Conservation (phyloP, 345 rosid species). For the Gossypioides kirkii region DNA sequence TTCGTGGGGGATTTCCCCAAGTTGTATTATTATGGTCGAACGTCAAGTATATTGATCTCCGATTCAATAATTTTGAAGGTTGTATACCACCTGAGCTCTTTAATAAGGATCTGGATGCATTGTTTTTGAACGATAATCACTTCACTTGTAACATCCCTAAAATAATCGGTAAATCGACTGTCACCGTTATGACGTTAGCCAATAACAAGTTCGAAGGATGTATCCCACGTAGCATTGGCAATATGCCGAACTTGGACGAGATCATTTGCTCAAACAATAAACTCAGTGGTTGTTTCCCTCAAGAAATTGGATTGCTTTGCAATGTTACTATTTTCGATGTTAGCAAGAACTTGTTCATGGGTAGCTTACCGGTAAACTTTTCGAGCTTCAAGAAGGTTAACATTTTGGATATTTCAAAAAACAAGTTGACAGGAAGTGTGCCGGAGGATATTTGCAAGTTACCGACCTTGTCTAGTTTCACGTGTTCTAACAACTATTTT, state of each 20-base stretch:
- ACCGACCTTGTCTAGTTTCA: constrained; percentile 48
- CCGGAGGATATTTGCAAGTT: constrained; percentile 51
- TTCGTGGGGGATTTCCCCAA: constrained; percentile 70
- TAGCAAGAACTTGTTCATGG: constrained; percentile 46
- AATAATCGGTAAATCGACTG: constrained; percentile 53
- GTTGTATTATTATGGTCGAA: constrained; percentile 49
- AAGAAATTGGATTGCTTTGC: constrained; percentile 50
- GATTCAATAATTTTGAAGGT: constrained; percentile 81
- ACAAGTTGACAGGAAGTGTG: constrained; percentile 57
- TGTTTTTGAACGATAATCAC: constrained; percentile 74
- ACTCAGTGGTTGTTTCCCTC: constrained; percentile 69
- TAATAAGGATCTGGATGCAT: constrained; percentile 47
- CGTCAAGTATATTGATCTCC: constrained; percentile 48
- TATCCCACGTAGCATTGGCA: constrained; percentile 64
- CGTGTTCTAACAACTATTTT: constrained; percentile 57
- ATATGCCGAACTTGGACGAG: constrained; percentile 62
- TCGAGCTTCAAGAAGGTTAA: constrained; percentile 30
- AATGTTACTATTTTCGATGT: constrained; percentile 54
- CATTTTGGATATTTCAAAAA: constrained; percentile 38
- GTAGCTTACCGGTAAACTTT: constrained; percentile 39
- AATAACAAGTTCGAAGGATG: constrained; percentile 65
- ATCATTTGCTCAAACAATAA: constrained; percentile 44
- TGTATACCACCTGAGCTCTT: constrained; percentile 49
- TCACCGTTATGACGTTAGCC: constrained; percentile 57
- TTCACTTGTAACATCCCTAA: constrained; percentile 60